These are phyloP conservation scores for Ceratocystis diversiconidia DNA, from an alignment of 2,329 filamentous ascomycete species.

Conservation along the genomic window DNA sequence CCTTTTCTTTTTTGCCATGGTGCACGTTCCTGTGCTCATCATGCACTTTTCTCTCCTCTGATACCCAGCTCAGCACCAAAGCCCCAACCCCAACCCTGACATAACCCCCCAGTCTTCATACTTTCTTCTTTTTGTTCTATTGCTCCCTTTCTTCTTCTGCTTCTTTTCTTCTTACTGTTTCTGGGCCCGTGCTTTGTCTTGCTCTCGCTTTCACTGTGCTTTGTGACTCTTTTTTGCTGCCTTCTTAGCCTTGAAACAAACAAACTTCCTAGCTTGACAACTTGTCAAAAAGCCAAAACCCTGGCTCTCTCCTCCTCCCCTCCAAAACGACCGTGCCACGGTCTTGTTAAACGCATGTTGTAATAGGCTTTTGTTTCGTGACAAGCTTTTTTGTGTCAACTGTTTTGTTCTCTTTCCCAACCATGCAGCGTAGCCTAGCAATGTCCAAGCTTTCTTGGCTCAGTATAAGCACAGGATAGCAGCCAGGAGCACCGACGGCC, in stretches of 20 bases:
- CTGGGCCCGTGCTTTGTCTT: not conserved
- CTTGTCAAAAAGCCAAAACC: not conserved
- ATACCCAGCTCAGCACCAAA: not conserved
- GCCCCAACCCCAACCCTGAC: not conserved
- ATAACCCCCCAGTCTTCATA: not conserved
- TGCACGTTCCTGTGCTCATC: constrained; percentile 4
- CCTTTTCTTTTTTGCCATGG: not conserved
- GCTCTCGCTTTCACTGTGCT: not conserved
- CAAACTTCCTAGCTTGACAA: no score
- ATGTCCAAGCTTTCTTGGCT: not conserved
- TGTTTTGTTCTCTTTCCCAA: not conserved
- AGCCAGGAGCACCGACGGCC: not conserved
- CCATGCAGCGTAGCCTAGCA: no score
- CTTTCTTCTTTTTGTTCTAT: not conserved
- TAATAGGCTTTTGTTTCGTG: constrained; percentile 4
- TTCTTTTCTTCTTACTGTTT: not conserved
- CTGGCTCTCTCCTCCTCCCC: not conserved
- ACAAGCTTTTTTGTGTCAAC: constrained; percentile 4
- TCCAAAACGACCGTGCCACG: not conserved
- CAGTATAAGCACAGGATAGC: not conserved
- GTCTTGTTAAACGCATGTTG: not conserved
- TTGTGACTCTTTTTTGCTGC: not conserved
- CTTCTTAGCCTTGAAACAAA: not conserved
- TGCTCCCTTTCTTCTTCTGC: not conserved
- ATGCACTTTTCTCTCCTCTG: constrained; percentile 1